A percentile compares a stretch with the other conserved stretches of the same genome.
phyloP scores from a whole-genome alignment of 345 rosid species.

The Turnera subulata region DNA sequence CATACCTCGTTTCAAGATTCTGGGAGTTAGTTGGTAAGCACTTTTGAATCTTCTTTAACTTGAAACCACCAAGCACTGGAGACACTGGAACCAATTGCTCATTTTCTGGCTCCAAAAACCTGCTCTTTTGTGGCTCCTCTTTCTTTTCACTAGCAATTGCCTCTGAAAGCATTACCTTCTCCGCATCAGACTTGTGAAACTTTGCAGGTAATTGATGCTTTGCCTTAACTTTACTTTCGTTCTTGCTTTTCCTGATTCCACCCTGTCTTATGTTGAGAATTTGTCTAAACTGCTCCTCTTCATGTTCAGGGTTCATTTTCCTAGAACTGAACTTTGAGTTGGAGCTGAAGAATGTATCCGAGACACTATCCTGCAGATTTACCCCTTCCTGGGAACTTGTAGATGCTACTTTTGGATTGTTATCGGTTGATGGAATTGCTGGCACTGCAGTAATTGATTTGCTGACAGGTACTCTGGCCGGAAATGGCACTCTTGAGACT shows the following conservation, averaged over 20 bases:
- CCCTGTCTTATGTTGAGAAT: constrained; percentile 78
- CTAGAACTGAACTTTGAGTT: constrained; percentile 50
- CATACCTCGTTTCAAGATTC: constrained; percentile 59
- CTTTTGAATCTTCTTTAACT: constrained; percentile 49
- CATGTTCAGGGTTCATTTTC: constrained; percentile 53
- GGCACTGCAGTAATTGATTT: constrained; percentile 50
- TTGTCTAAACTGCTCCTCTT: constrained; percentile 79
- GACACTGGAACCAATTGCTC: constrained; percentile 43
- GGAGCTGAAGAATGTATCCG: constrained; percentile 42
- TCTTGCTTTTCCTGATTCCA: constrained; percentile 58
- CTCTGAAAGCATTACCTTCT: constrained; percentile 41
- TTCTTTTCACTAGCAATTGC: constrained; percentile 41
- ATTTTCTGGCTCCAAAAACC: constrained; percentile 70
- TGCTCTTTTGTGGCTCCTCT: constrained; percentile 57
- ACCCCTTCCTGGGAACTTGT: constrained; percentile 24
- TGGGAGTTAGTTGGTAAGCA: constrained; percentile 48
- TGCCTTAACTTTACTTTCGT: constrained; percentile 53
- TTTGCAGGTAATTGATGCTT: constrained; percentile 61
- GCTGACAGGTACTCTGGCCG: constrained; percentile 70
- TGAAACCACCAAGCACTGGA: constrained; percentile 30
- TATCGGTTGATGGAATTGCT: constrained; percentile 39
- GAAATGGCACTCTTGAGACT: constrained; percentile 61
- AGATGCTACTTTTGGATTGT: constrained; percentile 20
- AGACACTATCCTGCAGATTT: constrained; percentile 40
- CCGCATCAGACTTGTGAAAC: constrained; percentile 48